Conservation (phyloP, 106 monocot species). For the Allium cepa region DNA sequence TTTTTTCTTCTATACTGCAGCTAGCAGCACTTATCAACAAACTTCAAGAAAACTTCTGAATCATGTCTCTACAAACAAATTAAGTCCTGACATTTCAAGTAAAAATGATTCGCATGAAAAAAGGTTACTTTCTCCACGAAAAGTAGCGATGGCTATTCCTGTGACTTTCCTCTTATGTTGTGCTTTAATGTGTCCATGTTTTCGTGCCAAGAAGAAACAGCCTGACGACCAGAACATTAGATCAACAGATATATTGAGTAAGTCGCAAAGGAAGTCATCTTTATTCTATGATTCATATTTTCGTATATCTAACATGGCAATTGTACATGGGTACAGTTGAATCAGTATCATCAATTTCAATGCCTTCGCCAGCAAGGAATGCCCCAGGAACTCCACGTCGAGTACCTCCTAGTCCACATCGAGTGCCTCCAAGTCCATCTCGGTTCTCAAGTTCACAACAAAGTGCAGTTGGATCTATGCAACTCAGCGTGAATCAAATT, state of each 20-base stretch:
- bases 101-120: not conserved
- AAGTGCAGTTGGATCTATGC: constrained; percentile 34
- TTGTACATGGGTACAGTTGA: constrained; percentile 31
- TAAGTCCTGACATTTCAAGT: constrained; percentile 5
- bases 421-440: constrained; percentile 70
- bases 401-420: constrained; percentile 59
- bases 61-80: constrained; percentile 5
- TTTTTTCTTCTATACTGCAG: constrained; percentile 1
- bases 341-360: constrained; percentile 22
- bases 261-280: constrained; percentile 6
- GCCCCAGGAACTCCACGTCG: constrained; percentile 34
- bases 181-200: constrained; percentile 36
- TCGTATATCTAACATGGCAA: not conserved
- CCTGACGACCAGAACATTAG: constrained; percentile 26
- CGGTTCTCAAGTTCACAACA: constrained; percentile 67
- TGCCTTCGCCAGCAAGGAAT: constrained; percentile 20
- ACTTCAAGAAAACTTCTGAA: constrained; percentile 15
- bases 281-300: too few relatives aligned
- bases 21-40: not conserved
- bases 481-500: constrained; percentile 60
- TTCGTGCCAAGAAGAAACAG: constrained; percentile 25
- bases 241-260: constrained; percentile 20
- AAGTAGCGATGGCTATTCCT: constrained; percentile 15
- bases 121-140: not conserved
- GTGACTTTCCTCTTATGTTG: constrained; percentile 30